Base-by-base conservation (phyloP, 805 yeast genomes). In the Naumovozyma baii region DNA sequence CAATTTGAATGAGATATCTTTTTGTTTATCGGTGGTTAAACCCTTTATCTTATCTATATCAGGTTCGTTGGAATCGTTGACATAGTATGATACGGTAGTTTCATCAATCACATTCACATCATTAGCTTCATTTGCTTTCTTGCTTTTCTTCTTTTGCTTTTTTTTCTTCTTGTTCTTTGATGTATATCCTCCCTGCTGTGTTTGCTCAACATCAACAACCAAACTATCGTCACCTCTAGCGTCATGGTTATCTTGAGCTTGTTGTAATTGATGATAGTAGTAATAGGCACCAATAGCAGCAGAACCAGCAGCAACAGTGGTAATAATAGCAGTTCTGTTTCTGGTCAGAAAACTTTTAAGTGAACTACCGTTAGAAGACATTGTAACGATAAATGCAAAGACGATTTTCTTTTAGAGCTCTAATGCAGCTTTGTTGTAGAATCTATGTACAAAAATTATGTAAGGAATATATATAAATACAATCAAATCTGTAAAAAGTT, bases 1-100 rank as follows among this genome's bases (percentile, higher is more conserved):
- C 65, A 90, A 73, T 33, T 80, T 77, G 39, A 75, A 60, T 4
- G 95, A 85, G 72, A 80, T 72, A 37, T 69, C 67, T 33, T 74
- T 80, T 62, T 70, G 79, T 49, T 76, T 74, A 46, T 66, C 70
- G 3, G 58, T 68, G 5, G 74, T 53, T 44, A 82, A 68, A 3
- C 53, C 48, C 9, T 63, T 55, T 18, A 79, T 63, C 36, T 57
- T 55, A 31, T 71, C 63, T 33, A 83, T 53, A 15, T 64, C 67
- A 4, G 90, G 90, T 45, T 76, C 67, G 2, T 86, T 85, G 16
- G 70, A 61, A 1, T 54, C 52, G 47, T 68, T 68, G 13, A 70
- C 67, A n/a, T 88, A 83, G 53, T 74, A 80, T 22, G 7, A 88
- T 75, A 50, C 7, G 7, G 5, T 9, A n/a, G 13, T 5, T 9